These are phyloP conservation scores for Pezicula rhizophila DNA, from an alignment of 2,329 filamentous ascomycete genomes.

Conservation along the genomic window DNA sequence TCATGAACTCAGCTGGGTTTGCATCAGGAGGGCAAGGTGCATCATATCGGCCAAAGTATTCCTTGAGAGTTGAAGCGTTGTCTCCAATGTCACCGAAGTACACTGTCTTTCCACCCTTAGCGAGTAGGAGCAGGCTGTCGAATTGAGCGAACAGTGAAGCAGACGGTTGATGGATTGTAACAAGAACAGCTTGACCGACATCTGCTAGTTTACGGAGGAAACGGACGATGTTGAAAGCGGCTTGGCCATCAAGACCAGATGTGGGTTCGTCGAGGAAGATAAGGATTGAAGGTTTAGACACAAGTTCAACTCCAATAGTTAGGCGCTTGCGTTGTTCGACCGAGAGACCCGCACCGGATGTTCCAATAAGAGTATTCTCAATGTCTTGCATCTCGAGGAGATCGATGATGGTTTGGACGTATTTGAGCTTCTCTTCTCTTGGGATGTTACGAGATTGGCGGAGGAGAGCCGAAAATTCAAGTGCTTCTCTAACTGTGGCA, in stretches of 20 bases:
- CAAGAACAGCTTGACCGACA: constrained; percentile 46
- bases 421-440: constrained; percentile 68
- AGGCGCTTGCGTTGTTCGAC: constrained; percentile 57
- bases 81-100: constrained; percentile 64
- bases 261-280: constrained; percentile 60
- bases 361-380: constrained; percentile 58
- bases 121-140: constrained; percentile 58
- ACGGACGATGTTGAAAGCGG: constrained; percentile 55
- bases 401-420: constrained; percentile 71
- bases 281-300: constrained; percentile 50
- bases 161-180: constrained; percentile 50
- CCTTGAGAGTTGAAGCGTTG: constrained; percentile 48
- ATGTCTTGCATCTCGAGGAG: constrained; percentile 64
- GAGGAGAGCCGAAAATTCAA: constrained; percentile 82
- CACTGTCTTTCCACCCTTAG: constrained; percentile 58
- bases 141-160: constrained; percentile 49
- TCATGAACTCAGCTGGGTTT: constrained; percentile 40
- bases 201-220: constrained; percentile 57
- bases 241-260: constrained; percentile 56
- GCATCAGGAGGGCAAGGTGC: constrained; percentile 34
- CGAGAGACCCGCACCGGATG: constrained; percentile 54
- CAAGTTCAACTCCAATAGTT: constrained; percentile 55
- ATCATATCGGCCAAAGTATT: constrained; percentile 53
- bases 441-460: constrained; percentile 72
- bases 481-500: constrained; percentile 74